Evolutionary conservation across 2,329 filamentous ascomycete genomes (phyloP), one percentile per base, ranked within the genome.

Genomic region (Epichloe elymi): DNA sequence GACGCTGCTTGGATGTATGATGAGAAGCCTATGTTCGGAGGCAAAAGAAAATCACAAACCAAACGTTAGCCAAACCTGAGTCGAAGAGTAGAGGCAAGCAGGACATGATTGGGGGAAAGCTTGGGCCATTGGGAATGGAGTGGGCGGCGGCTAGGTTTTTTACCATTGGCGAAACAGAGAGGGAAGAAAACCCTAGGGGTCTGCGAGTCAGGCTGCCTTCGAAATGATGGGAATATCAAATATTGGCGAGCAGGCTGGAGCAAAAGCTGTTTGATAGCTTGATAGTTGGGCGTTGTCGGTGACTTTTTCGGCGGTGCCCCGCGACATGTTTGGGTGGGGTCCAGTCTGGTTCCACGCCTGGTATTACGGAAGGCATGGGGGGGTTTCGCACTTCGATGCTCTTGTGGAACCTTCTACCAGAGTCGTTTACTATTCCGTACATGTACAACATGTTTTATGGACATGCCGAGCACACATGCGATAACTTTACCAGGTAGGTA

Each of bases 1-100:
- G 85, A 72, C 90, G 88, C 80, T 98, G 80, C 68, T 80, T 79
- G 53, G 77, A 72, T 49, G 74, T 72, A 42, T 73, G 61, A 51
- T 60, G 69, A 54, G 72, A 55, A 46, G 63, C 60, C 63, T 65
- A 41, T 26, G n/a, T n/a, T 12, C 12, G 26, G 15, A 17, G 10
- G 15, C 11, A 20, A 3, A 33, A 10, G 4, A 35, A 37, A 15
- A 4, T 30, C 30, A 11, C 30, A 30, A 8, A 11, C 26, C 30
- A 30, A 30, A 30, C 30, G 30, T 30, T 10, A 30, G 30, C 30
- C 30, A 30, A 30, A 30, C 11, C 10, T 30, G 1, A 30, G 8
- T 30, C 10, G 30, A 23, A 30, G 14, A 19, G 17, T 4, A 17
- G n/a, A 37, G 3, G 14, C 30, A 15, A 23, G 23, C 40, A 36